Evolutionary conservation across 768 basidiomycete species (phyloP).

Genomic region (Psilocybe tampanensis): DNA sequence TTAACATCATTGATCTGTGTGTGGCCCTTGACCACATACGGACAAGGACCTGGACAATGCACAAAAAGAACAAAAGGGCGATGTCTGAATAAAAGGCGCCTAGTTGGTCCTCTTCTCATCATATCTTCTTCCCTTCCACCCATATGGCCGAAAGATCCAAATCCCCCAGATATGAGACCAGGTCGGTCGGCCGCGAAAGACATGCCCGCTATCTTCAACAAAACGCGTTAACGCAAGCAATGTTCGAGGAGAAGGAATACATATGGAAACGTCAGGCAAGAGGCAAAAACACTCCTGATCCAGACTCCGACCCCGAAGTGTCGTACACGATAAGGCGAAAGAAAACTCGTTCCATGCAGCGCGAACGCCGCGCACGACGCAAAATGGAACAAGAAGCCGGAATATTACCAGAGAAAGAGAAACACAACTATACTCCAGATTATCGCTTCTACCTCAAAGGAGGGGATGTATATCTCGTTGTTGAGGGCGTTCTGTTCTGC

Average conservation of each 20-base stretch:
- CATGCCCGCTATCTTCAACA: background rate
- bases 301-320: background rate
- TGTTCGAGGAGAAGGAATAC: background rate
- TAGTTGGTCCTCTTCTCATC: too few relatives aligned
- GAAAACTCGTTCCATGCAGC: conserved; percentile 3
- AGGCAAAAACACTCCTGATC: background rate
- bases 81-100: too few relatives aligned
- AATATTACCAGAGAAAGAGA: background rate
- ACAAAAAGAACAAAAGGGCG: too few relatives aligned
- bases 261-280: background rate
- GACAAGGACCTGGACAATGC: too few relatives aligned
- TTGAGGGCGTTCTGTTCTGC: conserved; percentile 22
- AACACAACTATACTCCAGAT: conserved; percentile 12
- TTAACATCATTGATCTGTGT: too few relatives aligned
- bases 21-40: too few relatives aligned
- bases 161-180: background rate
- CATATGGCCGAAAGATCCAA: too few relatives aligned
- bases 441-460: conserved; percentile 21
- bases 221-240: background rate
- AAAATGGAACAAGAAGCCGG: background rate
- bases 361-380: background rate
- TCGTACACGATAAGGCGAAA: background rate
- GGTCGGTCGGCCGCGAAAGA: background rate
- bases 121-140: too few relatives aligned
- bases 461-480: conserved; percentile 24